These are phyloP conservation scores for Stagonosporopsis tanaceti DNA, from an alignment of 2,329 filamentous ascomycete species.

Conservation along the genomic window DNA sequence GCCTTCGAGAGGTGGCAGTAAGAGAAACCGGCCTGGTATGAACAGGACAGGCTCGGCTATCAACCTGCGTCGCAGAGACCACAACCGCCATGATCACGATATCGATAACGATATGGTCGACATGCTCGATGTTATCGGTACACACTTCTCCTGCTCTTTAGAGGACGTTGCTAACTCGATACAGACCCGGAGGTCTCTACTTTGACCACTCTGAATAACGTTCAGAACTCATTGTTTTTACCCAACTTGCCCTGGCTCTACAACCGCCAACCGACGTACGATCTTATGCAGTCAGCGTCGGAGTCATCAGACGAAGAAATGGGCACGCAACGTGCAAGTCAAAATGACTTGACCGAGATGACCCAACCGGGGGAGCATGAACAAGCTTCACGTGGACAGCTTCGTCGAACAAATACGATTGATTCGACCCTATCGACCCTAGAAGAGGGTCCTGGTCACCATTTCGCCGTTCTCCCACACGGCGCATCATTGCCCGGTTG, in stretches of 20 bases:
- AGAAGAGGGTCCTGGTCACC: slow-evolving; percentile 60
- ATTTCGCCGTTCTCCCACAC: slow-evolving; percentile 82
- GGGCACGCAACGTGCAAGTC: slow-evolving; percentile 21
- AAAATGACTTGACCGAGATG: slow-evolving; percentile 25
- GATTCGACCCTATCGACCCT: slow-evolving; percentile 44
- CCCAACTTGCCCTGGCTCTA: slow-evolving; percentile 77
- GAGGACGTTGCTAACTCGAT: slow-evolving; percentile 33
- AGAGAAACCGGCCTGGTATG: slow-evolving; percentile 27
- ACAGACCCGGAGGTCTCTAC: slow-evolving; percentile 84
- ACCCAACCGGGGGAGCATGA: slow-evolving; percentile 28
- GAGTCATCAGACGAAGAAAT: slow-evolving; percentile 41
- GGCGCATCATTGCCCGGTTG: slow-evolving; percentile 77
- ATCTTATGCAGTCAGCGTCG: slow-evolving; percentile 63
- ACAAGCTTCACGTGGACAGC: slow-evolving; percentile 20
- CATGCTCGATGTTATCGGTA: slow-evolving; percentile 73
- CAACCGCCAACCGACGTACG: slow-evolving; percentile 81
- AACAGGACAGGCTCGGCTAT: slow-evolving; percentile 35
- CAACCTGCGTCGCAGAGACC: slow-evolving; percentile 35
- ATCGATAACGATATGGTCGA: slow-evolving; percentile 67
- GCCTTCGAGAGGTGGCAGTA: slow-evolving; percentile 21
- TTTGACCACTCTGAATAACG: slow-evolving; percentile 83
- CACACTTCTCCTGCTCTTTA: slow-evolving; percentile 33
- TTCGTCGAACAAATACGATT: slow-evolving; percentile 39
- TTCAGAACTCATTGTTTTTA: slow-evolving; percentile 90
- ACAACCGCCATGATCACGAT: slow-evolving; percentile 55